phyloP scores from a whole-genome alignment of 78 protist genomes.

The Chrysochromulina parva region DNA sequence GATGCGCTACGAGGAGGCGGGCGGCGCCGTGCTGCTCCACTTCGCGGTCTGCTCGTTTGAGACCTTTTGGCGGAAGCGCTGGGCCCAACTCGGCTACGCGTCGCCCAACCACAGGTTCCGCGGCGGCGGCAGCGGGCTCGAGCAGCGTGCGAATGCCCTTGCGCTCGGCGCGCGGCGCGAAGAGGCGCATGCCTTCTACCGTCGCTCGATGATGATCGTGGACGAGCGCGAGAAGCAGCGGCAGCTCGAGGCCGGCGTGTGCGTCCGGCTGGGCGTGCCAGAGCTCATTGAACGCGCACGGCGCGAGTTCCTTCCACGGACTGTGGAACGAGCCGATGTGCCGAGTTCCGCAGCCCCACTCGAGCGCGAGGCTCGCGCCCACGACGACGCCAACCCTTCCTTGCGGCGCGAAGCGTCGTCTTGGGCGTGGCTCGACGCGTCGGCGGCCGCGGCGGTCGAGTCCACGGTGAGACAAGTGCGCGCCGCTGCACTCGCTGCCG shows the following conservation, averaged over 20 bases:
- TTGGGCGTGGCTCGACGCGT: too few relatives aligned
- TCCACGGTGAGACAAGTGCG: too few relatives aligned
- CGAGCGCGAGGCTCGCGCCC: too few relatives aligned
- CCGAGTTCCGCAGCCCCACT: too few relatives aligned
- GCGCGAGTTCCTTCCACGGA: too few relatives aligned
- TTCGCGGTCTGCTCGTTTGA: not conserved
- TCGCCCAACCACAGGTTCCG: conserved; percentile 10
- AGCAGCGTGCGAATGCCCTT: not conserved
- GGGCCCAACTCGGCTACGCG: not conserved
- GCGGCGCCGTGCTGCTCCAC: not conserved
- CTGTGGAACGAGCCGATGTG: too few relatives aligned
- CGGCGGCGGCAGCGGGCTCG: not conserved
- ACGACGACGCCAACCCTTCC: too few relatives aligned
- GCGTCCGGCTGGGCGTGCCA: not conserved
- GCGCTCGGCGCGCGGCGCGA: not conserved
- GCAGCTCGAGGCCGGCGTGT: not conserved
- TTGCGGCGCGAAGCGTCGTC: too few relatives aligned
- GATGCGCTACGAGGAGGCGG: not conserved
- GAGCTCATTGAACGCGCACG: too few relatives aligned
- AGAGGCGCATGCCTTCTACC: not conserved
- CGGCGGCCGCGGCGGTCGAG: too few relatives aligned
- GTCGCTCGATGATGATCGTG: not conserved
- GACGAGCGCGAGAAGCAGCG: not conserved
- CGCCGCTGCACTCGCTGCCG: too few relatives aligned
- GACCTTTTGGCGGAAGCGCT: not conserved